Evolutionary conservation across 1,284 basidiomycete genomes (phyloP), one percentile per base, ranked within the genome.

Genomic region (Ustilago sp.): DNA sequence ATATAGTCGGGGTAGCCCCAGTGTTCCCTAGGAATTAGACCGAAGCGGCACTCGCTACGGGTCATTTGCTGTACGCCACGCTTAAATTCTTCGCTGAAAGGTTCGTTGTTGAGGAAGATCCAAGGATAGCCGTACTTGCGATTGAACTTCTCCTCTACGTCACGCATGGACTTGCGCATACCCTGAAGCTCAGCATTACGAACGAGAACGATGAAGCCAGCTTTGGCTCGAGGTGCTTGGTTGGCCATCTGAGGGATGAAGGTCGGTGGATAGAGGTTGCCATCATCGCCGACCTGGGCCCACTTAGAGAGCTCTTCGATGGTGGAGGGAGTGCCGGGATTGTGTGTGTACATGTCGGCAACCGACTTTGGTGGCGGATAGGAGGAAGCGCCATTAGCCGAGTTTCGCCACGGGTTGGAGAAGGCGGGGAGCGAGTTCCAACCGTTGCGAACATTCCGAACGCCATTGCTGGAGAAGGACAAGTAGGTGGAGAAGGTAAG

Each of bases 1-100:
- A 87, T 86, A 86, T 91, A 94, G 43, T 91, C 90, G 0, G 94
- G 93, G 85, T 94, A 94, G 75, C 89, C 87, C 95, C 95, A 98
- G 70, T 95, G 89, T 5, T 93, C 91, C 13, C 88, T 87, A 3
- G 92, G 91, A 80, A 98, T 94, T 54, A 93, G 87, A 8, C 95
- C 95, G 84, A 95, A 98, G 19, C 79, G 74, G 12, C 78, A 69
- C 36, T 83, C 76, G 59, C 83, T 79, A 17, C 83, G 81, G 11
- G 85, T 85, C 80, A 87, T 81, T 56, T 80, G 64, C 34, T 70
- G 67, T 23, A 85, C 83, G 36, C 80, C 80, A 45, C 76, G 66
- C 69, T 87, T 87, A 82, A 88, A 88, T 35, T 86, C 84, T 5
- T 86, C 84, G 19, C 84, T 73, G 77, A 88, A 87, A 2, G 83